Percentiles rank a stretch among this genome's conserved stretches.
Evolutionary conservation across 2,329 filamentous ascomycete species (phyloP).

Genomic region (Aspergillus sp.): DNA sequence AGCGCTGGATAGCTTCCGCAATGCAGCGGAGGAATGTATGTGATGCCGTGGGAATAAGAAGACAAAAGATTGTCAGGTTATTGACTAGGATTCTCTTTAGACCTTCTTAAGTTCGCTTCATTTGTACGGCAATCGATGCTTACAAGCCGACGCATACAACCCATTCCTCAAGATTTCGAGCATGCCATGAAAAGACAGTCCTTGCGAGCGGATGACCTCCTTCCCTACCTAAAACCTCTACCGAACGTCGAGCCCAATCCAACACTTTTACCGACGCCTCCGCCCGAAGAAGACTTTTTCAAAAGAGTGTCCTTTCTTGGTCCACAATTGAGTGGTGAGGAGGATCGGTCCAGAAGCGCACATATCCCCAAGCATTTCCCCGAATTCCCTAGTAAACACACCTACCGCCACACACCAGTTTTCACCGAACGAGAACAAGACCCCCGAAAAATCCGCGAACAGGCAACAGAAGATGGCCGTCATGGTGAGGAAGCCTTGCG

Average conservation of each 20-base stretch:
- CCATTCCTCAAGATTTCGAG: constrained; percentile 57
- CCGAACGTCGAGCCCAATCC: constrained; percentile 15
- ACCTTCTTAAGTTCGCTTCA: constrained; percentile 51
- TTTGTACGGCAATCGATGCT: constrained; percentile 56
- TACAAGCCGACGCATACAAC: constrained; percentile 49
- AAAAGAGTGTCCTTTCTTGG: constrained; percentile 44
- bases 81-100: constrained; percentile 30
- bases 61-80: constrained; percentile 1
- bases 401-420: constrained; percentile 57
- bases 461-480: constrained; percentile 61
- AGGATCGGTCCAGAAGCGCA: constrained; percentile 41
- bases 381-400: constrained; percentile 59
- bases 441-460: constrained; percentile 55
- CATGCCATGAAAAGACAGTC: constrained; percentile 32
- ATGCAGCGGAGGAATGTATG: constrained; percentile 57
- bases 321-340: constrained; percentile 44
- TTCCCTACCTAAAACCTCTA: constrained; percentile 26
- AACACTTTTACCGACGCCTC: constrained; percentile 34
- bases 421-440: constrained; percentile 57
- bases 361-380: constrained; percentile 61
- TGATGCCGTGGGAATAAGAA: background rate
- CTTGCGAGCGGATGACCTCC: constrained; percentile 28
- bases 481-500: constrained; percentile 61
- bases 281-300: constrained; percentile 34
- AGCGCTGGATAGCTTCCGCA: constrained; percentile 54